phyloP scores from a whole-genome alignment of 768 basidiomycete genomes.

The Amanita polypyramis region DNA sequence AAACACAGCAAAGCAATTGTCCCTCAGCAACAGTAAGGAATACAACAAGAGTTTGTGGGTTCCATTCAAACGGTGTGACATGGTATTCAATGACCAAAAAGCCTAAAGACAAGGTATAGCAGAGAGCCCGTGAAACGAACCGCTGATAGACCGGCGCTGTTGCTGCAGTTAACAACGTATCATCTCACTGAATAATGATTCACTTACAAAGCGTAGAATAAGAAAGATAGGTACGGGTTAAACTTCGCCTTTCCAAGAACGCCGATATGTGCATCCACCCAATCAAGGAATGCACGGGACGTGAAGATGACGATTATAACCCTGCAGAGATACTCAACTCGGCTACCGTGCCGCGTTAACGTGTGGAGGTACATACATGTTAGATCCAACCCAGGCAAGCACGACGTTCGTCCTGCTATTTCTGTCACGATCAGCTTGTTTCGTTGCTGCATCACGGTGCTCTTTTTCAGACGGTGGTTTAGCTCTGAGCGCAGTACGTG shows the following conservation, averaged over 20 bases:
- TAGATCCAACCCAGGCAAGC: conserved; percentile 73
- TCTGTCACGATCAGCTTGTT: conserved; percentile 80
- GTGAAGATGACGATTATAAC: conserved; percentile 69
- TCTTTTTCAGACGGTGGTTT: conserved; percentile 67
- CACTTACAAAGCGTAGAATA: conserved; percentile 54
- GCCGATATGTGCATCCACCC: conserved; percentile 52
- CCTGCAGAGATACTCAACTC: conserved; percentile 23
- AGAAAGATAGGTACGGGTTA: conserved; percentile 83
- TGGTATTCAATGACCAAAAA: conserved; percentile 16
- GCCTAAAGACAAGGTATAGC: conserved; percentile 68
- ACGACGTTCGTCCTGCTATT: conserved; percentile 82
- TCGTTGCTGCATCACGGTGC: conserved; percentile 79
- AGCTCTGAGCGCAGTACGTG: conserved; percentile 54
- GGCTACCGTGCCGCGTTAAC: conserved; percentile 3
- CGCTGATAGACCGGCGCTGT: conserved; percentile 68
- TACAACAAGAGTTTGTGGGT: neutral
- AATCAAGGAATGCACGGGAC: conserved; percentile 63
- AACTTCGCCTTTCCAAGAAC: conserved; percentile 44
- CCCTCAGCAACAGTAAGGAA: neutral
- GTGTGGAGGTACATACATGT: conserved; percentile 44
- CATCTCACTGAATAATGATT: neutral
- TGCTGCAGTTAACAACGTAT: neutral
- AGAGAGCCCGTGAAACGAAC: conserved; percentile 74
- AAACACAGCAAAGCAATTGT: neutral
- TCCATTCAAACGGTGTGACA: neutral